These are phyloP conservation scores for Ceratobasidium papillatum DNA, from an alignment of 1,284 basidiomycete genomes.

Conservation along the genomic window DNA sequence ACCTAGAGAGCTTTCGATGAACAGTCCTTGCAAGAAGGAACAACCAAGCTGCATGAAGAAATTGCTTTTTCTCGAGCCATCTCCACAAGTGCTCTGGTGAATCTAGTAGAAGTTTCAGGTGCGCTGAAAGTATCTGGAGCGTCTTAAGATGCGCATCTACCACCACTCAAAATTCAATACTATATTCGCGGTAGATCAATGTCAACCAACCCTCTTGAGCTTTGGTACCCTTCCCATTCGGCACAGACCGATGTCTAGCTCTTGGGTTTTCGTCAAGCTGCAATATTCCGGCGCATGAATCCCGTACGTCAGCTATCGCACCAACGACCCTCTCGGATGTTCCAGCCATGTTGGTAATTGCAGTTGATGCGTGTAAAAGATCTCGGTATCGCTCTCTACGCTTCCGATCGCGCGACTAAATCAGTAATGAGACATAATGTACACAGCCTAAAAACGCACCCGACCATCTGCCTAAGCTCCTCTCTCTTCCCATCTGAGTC, in stretches of 20 bases:
- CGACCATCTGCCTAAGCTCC: slow-evolving; percentile 93
- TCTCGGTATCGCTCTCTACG: slow-evolving; percentile 93
- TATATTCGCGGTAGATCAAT: not conserved
- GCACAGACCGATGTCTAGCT: slow-evolving; percentile 34
- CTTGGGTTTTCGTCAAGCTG: slow-evolving; percentile 41
- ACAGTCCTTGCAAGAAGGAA: slow-evolving; percentile 87
- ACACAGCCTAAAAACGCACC: slow-evolving; percentile 65
- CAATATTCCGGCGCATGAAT: slow-evolving; percentile 56
- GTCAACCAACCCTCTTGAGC: slow-evolving; percentile 38
- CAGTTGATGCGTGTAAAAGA: slow-evolving; percentile 87
- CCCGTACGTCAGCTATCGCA: slow-evolving; percentile 67
- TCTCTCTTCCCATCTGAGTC: slow-evolving; percentile 91
- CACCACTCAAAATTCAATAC: slow-evolving; percentile 3
- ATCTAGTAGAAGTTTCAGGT: slow-evolving; percentile 86
- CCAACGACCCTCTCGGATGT: slow-evolving; percentile 70
- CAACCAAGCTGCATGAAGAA: slow-evolving; percentile 83
- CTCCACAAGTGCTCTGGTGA: slow-evolving; percentile 90
- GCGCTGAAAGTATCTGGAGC: slow-evolving; percentile 81
- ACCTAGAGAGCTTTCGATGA: slow-evolving; percentile 68
- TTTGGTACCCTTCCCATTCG: slow-evolving; percentile 35
- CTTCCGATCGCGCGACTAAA: slow-evolving; percentile 59
- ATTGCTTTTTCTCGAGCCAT: slow-evolving; percentile 78
- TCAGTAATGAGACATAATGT: slow-evolving; percentile 48
- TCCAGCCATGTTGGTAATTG: slow-evolving; percentile 77
- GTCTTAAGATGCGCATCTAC: slow-evolving; percentile 72